A percentile compares a stretch with the other conserved stretches of the same genome.
Evolutionary conservation across 345 rosid species (phyloP).

Genomic region (Heritiera littoralis): DNA sequence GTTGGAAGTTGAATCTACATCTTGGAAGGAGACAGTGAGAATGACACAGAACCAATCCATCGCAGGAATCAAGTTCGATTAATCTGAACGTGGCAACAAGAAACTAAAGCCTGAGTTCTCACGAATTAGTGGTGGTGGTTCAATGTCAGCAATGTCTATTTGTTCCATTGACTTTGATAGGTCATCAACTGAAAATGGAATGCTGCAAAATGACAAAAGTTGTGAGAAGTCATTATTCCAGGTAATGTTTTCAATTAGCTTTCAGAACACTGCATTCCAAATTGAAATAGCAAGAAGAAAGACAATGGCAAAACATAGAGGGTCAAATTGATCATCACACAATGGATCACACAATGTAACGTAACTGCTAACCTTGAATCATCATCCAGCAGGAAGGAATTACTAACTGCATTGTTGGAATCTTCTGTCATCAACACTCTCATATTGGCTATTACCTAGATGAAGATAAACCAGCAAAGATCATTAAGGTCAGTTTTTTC

Average conservation of each 20-base stretch:
- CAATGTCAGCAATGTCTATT: conserved; percentile 79
- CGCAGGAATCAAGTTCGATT: background rate
- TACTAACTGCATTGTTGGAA: conserved; percentile 92
- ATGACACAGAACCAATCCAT: background rate
- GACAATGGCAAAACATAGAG: background rate
- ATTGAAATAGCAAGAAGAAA: background rate
- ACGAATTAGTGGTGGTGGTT: conserved; percentile 82
- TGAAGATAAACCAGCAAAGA: background rate
- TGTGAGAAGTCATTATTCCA: background rate
- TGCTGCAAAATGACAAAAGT: conserved; percentile 52
- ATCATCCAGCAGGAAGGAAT: conserved; percentile 88
- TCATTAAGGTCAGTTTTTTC: background rate
- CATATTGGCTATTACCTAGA: conserved; percentile 85
- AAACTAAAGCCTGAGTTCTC: conserved; percentile 93
- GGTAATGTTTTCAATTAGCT: conserved; percentile 5
- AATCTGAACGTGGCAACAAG: conserved; percentile 72
- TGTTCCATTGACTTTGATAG: conserved; percentile 93
- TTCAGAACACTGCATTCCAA: background rate
- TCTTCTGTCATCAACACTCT: conserved; percentile 95
- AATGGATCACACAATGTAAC: background rate
- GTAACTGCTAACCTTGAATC: conserved; percentile 68
- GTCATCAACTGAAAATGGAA: conserved; percentile 96
- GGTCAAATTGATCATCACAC: no score
- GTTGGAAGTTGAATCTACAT: conserved; percentile 9
- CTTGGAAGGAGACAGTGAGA: background rate